Evolutionary conservation across 805 yeast genomes (phyloP).

Genomic region (Candida tammaniensis): DNA sequence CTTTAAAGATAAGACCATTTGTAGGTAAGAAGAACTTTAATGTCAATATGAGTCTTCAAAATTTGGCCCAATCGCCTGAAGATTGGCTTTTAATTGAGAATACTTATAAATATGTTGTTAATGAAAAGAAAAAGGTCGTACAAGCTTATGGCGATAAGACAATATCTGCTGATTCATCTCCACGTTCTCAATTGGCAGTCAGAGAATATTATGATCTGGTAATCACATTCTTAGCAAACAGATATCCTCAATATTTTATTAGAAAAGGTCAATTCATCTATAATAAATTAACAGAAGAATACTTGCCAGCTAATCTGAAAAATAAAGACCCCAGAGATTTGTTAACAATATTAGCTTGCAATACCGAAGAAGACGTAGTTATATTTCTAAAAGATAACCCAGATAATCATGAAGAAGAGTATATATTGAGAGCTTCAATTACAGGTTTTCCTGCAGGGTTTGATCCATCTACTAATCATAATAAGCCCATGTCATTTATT

Average conservation of each 20-base stretch:
- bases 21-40: conserved; percentile 33
- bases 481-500: conserved; percentile 54
- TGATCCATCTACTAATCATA: conserved; percentile 53
- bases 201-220: conserved; percentile 49
- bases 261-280: conserved; percentile 21
- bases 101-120: conserved; percentile 37
- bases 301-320: conserved; percentile 27
- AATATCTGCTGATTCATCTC: conserved; percentile 19
- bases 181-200: conserved; percentile 30
- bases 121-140: conserved; percentile 6
- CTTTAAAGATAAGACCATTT: conserved; percentile 41
- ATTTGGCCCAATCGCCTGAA: conserved; percentile 32
- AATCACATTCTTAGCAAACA: conserved; percentile 34
- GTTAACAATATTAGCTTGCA: conserved; percentile 24
- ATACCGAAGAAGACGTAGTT: conserved; percentile 64
- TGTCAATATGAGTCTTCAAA: conserved; percentile 32
- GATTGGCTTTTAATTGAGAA: conserved; percentile 64
- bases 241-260: conserved; percentile 56
- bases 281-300: conserved; percentile 42
- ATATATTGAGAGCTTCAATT: conserved; percentile 53
- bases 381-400: conserved; percentile 46
- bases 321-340: conserved; percentile 18
- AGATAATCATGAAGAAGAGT: conserved; percentile 47
- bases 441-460: conserved; percentile 74
- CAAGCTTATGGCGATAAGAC: conserved; percentile 33